phyloP scores from a whole-genome alignment of 1,284 basidiomycete genomes.

The Sanghuangporus weigelae region DNA sequence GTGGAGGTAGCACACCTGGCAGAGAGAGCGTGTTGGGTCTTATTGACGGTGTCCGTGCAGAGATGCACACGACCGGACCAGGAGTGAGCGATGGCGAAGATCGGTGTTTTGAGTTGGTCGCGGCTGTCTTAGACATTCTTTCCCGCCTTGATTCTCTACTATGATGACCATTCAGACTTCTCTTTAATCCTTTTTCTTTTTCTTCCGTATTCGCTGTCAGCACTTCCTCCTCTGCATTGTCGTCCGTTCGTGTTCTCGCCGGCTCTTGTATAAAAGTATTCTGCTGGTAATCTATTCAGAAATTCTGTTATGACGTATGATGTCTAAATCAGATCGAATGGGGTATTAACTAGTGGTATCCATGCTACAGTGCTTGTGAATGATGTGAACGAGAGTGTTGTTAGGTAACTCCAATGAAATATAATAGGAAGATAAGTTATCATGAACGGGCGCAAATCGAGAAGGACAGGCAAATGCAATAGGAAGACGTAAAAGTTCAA shows the following conservation, averaged over 20 bases:
- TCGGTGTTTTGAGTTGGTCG: constrained; percentile 81
- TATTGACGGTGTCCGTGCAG: constrained; percentile 73
- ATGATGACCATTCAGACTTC: constrained; percentile 31
- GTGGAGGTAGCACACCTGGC: constrained; percentile 36
- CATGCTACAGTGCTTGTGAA: no score
- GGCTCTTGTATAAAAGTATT: neutral
- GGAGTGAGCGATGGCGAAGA: constrained; percentile 54
- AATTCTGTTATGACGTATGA: no score
- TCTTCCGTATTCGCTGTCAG: neutral
- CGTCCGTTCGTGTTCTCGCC: neutral
- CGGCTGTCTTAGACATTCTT: constrained; percentile 87
- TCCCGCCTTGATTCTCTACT: constrained; percentile 82
- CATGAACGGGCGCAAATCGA: no score
- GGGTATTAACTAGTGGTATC: neutral
- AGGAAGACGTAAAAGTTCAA: no score
- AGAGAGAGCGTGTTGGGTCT: constrained; percentile 72
- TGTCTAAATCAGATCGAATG: neutral
- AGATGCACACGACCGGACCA: constrained; percentile 39
- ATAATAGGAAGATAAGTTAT: no score
- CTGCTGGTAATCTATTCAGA: neutral
- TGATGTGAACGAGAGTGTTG: no score
- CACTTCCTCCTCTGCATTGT: neutral
- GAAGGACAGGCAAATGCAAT: no score
- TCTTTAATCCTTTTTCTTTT: neutral
- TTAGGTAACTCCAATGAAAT: no score